A percentile compares a stretch with the other conserved stretches of the same genome.
Evolutionary conservation across 306 rosid genomes (phyloP).

Genomic region (Trifolium fragiferum): DNA sequence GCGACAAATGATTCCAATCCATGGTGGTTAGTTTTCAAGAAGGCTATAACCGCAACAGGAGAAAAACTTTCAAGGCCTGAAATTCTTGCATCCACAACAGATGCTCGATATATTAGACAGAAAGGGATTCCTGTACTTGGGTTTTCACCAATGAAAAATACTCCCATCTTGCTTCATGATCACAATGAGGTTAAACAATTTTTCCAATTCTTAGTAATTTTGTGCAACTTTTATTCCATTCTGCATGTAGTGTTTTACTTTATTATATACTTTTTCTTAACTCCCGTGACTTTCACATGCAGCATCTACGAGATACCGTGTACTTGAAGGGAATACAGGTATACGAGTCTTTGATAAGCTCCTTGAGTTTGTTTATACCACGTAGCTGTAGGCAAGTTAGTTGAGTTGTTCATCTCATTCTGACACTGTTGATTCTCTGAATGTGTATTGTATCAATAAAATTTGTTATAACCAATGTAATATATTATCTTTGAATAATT

Average conservation of each 20-base stretch:
- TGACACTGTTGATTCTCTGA: not conserved
- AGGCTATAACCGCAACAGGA: conserved; percentile 70
- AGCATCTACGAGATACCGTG: conserved; percentile 74
- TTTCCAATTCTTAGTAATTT: conserved; percentile 17
- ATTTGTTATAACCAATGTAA: not conserved
- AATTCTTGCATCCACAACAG: conserved; percentile 82
- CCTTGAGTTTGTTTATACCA: conserved; percentile 66
- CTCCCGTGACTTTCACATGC: conserved; percentile 43
- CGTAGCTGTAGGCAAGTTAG: conserved; percentile 6
- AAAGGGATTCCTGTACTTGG: conserved; percentile 85
- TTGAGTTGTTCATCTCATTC: not conserved
- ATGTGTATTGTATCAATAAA: not conserved
- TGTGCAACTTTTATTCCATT: conserved; percentile 8
- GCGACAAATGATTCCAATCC: conserved; percentile 78
- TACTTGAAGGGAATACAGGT: conserved; percentile 78
- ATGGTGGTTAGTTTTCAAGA: conserved; percentile 85
- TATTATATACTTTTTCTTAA: not conserved
- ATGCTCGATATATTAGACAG: conserved; percentile 72
- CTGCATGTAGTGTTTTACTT: not conserved
- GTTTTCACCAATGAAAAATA: conserved; percentile 88
- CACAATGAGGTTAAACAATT: conserved; percentile 75
- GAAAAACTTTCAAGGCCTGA: conserved; percentile 86
- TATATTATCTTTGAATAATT: not conserved
- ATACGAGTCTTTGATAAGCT: conserved; percentile 83
- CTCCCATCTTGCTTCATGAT: conserved; percentile 94